A percentile compares a stretch with the other conserved stretches of the same genome.
Conservation (phyloP, 2,329 filamentous ascomycete genomes). For the Bertia moriformis region DNA sequence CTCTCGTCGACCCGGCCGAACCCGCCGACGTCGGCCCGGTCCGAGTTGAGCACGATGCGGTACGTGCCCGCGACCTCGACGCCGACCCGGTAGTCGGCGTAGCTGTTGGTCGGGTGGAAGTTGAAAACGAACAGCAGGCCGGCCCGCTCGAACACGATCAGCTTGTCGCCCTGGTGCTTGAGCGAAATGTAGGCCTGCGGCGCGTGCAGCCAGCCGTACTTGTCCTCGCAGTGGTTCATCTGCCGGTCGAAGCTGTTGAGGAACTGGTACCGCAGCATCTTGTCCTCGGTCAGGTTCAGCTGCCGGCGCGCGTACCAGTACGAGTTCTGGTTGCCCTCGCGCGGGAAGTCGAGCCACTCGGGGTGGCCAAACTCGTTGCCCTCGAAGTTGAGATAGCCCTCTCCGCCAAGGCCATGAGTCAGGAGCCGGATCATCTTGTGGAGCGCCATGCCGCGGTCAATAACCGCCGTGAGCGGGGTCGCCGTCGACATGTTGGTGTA, state of each 20-base stretch:
- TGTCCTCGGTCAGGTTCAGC: conserved; percentile 80
- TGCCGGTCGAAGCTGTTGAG: conserved; percentile 85
- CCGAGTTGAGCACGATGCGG: conserved; percentile 69
- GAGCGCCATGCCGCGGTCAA: conserved; percentile 77
- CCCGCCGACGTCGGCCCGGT: conserved; percentile 65
- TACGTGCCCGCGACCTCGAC: conserved; percentile 78
- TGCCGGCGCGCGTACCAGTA: conserved; percentile 91
- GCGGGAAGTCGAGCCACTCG: conserved; percentile 96
- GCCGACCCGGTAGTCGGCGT: conserved; percentile 82
- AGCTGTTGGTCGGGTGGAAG: conserved; percentile 75
- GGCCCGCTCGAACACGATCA: conserved; percentile 86
- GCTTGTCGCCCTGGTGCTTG: conserved; percentile 87
- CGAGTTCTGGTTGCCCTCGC: conserved; percentile 80
- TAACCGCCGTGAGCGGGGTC: conserved; percentile 69
- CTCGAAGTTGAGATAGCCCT: conserved; percentile 97
- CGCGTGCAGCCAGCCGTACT: conserved; percentile 79
- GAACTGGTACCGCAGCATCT: conserved; percentile 72
- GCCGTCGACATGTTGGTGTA: conserved; percentile 94
- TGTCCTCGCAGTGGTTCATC: conserved; percentile 79
- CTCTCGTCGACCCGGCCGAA: conserved; percentile 61
- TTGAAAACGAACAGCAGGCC: conserved; percentile 92
- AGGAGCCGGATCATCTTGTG: conserved; percentile 97
- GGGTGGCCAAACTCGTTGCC: conserved; percentile 98
- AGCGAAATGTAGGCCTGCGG: conserved; percentile 82
- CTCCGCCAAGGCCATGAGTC: conserved; percentile 80